Evolutionary conservation across 1,284 basidiomycete species (phyloP), one percentile per base, ranked within the genome.

Genomic region (Macrocystidia cucumis): DNA sequence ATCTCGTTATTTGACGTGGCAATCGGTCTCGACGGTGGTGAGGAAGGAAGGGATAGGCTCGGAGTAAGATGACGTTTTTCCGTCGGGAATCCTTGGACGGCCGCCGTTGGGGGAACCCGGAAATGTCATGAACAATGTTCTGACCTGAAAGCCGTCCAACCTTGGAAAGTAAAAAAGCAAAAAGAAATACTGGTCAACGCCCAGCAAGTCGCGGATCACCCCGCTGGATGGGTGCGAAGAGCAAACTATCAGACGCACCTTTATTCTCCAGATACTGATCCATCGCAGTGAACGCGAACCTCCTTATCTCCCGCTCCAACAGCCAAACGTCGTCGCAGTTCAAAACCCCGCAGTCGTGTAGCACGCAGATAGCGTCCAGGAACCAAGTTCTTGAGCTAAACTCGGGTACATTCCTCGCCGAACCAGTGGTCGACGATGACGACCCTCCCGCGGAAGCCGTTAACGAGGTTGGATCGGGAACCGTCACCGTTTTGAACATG

Each of bases 381-480:
- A 68, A 68, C 65, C 65, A 68, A n/a, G 56, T 54, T 24, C 65
- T 47, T 2, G 62, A 63, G 43, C 56, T 63, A 43, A 66, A 67
- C 36, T 65, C 65, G 17, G 47, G 46, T 12, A 44, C 44, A 31
- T 46, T 46, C 4, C 40, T 44, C 5, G 45, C 43, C 18, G 52
- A 52, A n/a, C 45, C 49, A 17, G 50, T 39, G 6, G 41, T 35
- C n/a, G n/a, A n/a, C n/a, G n/a, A n/a, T n/a, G n/a, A n/a, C n/a
- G n/a, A n/a, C n/a, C n/a, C n/a, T n/a, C n/a, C n/a, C n/a, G n/a
- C n/a, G n/a, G n/a, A n/a, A n/a, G n/a, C n/a, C n/a, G n/a, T n/a
- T n/a, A n/a, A n/a, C n/a, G n/a, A n/a, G n/a, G n/a, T n/a, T n/a
- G n/a, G n/a, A n/a, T n/a, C n/a, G 0, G 64, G 63, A 12, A 63